Evolutionary conservation across 768 basidiomycete species (phyloP), one percentile per base, ranked within the genome.

Genomic region (Kwoniella heveanensis): DNA sequence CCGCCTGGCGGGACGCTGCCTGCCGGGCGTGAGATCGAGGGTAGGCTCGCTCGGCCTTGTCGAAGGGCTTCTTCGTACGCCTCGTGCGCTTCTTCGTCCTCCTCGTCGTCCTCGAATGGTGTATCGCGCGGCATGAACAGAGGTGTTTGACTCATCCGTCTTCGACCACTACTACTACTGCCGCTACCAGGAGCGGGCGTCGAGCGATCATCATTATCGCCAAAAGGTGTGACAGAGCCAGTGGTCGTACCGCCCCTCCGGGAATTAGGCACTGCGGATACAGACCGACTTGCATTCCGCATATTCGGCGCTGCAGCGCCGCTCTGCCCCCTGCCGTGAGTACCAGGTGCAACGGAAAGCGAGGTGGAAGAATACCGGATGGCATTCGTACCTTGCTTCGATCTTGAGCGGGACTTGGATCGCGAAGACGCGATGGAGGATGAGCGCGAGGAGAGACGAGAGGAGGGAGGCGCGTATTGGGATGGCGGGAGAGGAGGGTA

Each of bases 21-120:
- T 13, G 70, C 73, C 2, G 73, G 73, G 27, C 70, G 32, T 7
- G 44, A 66, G 19, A 74, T 69, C 29, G 57, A 63, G 19, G 72
- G 75, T 53, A 70, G 54, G 54, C 74, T 52, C 50, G 64, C 49
- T 65, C 67, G 58, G 19, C 70, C 72, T 56, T 70, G 65, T 62
- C 77, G 44, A 17, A 77, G 47, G 9, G 69, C 74, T 22, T 65
- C 67, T 27, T 63, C 62, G 58, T 74, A 74, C 1, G 62, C 65
- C 29, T 74, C 65, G 54, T 80, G 76, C 4, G 71, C 77, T 54
- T 77, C 75, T 60, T 78, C 77, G 48, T 74, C 70, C 29, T 79
- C 78, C 27, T 77, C 74, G 26, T 76, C 77, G 15, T 69, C 70
- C 8, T 68, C 77, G 36, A 77, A 73, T 8, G 77, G 75, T n/a